These are phyloP conservation scores for Ogataea glucozyma DNA, from an alignment of 805 yeast species.

Conservation along the genomic window DNA sequence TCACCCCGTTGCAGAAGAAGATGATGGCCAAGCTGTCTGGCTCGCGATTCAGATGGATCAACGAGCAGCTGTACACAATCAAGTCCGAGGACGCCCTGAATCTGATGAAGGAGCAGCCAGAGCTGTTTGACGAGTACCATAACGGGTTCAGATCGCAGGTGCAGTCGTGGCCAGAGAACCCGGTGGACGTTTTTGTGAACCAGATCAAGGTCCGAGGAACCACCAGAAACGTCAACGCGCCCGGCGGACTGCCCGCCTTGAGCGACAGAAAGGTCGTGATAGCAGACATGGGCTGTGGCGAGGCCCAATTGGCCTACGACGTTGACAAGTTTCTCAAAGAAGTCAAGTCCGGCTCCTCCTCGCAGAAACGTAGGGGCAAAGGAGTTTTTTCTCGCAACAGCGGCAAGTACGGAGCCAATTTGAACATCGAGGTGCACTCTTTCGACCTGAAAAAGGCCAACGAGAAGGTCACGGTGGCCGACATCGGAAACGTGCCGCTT, in stretches of 20 bases:
- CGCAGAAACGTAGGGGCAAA: slow-evolving; percentile 1
- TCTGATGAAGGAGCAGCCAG: slow-evolving; percentile 78
- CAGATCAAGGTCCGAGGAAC: slow-evolving; percentile 61
- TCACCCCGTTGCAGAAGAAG: slow-evolving; percentile 89
- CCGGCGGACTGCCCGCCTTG: slow-evolving; percentile 90
- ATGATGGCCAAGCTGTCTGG: slow-evolving; percentile 96
- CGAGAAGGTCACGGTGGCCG: slow-evolving; percentile 93
- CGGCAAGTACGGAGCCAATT: slow-evolving; percentile 34
- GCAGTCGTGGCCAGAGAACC: slow-evolving; percentile 97
- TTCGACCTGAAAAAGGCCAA: slow-evolving; percentile 92
- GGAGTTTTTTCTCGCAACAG: no score
- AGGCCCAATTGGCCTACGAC: slow-evolving; percentile 81
- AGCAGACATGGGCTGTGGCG: slow-evolving; percentile 99
- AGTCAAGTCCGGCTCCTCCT: slow-evolving; percentile 26
- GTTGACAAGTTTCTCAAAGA: slow-evolving; percentile 51
- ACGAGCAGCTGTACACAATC: slow-evolving; percentile 92
- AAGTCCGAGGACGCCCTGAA: slow-evolving; percentile 74
- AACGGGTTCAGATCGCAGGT: slow-evolving; percentile 95
- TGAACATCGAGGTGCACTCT: slow-evolving; percentile 71
- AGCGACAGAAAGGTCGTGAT: slow-evolving; percentile 63
- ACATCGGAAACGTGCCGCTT: slow-evolving; percentile 86
- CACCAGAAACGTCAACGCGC: slow-evolving; percentile 77
- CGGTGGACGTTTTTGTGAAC: slow-evolving; percentile 85
- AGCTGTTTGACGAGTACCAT: slow-evolving; percentile 90
- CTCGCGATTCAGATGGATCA: slow-evolving; percentile 96